Base-by-base conservation (phyloP, 1,139 yeast genomes). In the Debaryomyces fabryi region DNA sequence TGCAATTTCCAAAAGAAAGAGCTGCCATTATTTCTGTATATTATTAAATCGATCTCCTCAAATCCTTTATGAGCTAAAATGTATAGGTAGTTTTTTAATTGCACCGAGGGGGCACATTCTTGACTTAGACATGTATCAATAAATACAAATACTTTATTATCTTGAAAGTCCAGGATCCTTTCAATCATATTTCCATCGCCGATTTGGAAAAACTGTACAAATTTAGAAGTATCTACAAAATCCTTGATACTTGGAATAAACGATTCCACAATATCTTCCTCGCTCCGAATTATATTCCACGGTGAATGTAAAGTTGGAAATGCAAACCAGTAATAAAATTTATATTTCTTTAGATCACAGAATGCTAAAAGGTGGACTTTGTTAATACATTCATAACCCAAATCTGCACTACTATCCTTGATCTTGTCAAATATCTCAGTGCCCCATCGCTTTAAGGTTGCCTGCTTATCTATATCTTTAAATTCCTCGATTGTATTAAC, bases 291-390 rank as follows among this genome's bases (percentile, higher is more conserved):
- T 8, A 64, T 48, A 3, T 21, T 52, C 86, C 83, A 81, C 21
- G 64, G 67, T 7, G 81, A 70, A 33, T 72, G 70, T 18, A 89
- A 67, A 0, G 81, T 72, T 0, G 98, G 97, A 55, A 83, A 83
- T 6, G 92, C 88, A 56, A 88, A 79, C 99, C 99, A 93, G 66
- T 92, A 92, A 59, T 81, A 87, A 62, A 88, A 93, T 58, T 81
- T 84, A 70, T 88, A 91, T 67, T 88, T 89, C 66, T 93, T 93
- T 63, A 93, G 76, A 64, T 95, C 99, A 2, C 96, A 86, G 68
- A 83, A 93, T 37, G 91, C 76, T 36, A 92, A 71, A 1, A 92
- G 61, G 29, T 74, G 74, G 58, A 91, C 88, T 30, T 67, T 64
- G 35, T 77, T 68, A 39, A 61, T 44, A 4, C 47, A 46, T 13